These are phyloP conservation scores for Erythrobasidium hasegawianum DNA, from an alignment of 1,284 basidiomycete genomes.

Conservation along the genomic window DNA sequence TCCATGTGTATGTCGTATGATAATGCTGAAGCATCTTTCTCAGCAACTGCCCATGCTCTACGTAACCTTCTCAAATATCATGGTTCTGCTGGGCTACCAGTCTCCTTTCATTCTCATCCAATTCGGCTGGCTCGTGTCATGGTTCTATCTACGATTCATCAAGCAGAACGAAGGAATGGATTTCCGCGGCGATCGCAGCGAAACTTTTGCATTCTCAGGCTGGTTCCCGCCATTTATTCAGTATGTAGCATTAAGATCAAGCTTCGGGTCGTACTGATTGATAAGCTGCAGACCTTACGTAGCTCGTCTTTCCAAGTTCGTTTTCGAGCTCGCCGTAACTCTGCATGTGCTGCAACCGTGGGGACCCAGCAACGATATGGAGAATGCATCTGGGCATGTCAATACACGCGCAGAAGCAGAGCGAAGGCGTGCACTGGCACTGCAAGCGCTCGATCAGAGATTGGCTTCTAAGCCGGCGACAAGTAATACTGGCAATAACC, in stretches of 20 bases:
- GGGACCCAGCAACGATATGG: slow-evolving; percentile 64
- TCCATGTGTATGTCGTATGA: neutral
- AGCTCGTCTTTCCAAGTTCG: slow-evolving; percentile 62
- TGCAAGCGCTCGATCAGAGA: slow-evolving; percentile 92
- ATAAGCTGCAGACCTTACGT: slow-evolving; percentile 58
- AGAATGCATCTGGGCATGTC: slow-evolving; percentile 65
- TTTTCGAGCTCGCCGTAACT: slow-evolving; percentile 59
- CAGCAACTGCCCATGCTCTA: slow-evolving; percentile 90
- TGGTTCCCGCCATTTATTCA: slow-evolving; percentile 96
- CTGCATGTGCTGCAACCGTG: slow-evolving; percentile 76
- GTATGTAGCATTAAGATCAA: slow-evolving; percentile 54
- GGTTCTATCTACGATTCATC: slow-evolving; percentile 94
- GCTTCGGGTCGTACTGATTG: slow-evolving; percentile 4
- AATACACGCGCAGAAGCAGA: slow-evolving; percentile 93
- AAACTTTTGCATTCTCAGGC: slow-evolving; percentile 89
- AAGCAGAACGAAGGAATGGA: slow-evolving; percentile 67
- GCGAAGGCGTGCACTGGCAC: slow-evolving; percentile 77
- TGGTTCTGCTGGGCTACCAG: slow-evolving; percentile 81
- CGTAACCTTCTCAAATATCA: slow-evolving; percentile 81
- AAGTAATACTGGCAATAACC: neutral
- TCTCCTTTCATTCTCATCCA: slow-evolving; percentile 95
- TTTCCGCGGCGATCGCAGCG: slow-evolving; percentile 76
- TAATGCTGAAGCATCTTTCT: neutral
- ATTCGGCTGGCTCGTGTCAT: slow-evolving; percentile 94
- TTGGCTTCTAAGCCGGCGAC: slow-evolving; percentile 56